Evolutionary conservation across 768 basidiomycete genomes (phyloP).

Genomic region (Mrakia hoshinonis): DNA sequence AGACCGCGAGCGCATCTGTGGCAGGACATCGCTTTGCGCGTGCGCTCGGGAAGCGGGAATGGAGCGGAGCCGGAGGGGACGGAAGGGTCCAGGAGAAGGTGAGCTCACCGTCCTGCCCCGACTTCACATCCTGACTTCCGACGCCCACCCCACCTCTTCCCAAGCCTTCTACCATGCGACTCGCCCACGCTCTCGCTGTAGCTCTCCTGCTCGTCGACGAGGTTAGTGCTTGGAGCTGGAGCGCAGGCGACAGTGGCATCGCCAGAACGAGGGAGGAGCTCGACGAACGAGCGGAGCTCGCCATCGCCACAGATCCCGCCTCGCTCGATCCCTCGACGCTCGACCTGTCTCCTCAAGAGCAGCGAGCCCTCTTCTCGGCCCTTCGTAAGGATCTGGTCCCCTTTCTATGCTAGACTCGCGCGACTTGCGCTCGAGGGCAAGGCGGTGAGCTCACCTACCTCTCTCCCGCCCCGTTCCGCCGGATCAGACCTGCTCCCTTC

Average conservation of each 20-base stretch:
- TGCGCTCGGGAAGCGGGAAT: too few species aligned
- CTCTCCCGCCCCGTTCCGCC: neutral
- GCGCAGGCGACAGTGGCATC: neutral
- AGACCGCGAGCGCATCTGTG: too few species aligned
- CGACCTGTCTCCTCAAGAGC: neutral
- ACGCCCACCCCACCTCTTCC: too few species aligned
- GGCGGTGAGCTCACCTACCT: neutral
- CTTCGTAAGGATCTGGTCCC: neutral
- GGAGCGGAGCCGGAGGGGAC: too few species aligned
- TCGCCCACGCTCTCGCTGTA: neutral
- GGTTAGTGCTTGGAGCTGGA: neutral
- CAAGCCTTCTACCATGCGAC: neutral
- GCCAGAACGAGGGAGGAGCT: neutral
- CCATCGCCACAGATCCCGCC: neutral
- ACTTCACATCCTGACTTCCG: too few species aligned
- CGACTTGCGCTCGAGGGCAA: too few species aligned
- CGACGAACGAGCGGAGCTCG: neutral
- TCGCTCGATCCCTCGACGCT: neutral
- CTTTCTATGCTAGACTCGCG: too few species aligned
- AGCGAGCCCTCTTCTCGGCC: neutral
- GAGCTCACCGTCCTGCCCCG: too few species aligned
- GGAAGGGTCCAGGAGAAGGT: too few species aligned
- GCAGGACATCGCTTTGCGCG: too few species aligned
- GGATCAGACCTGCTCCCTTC: neutral
- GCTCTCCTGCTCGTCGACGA: neutral